Percentiles rank a stretch among this genome's conserved stretches.
Conservation (phyloP, 2,329 filamentous ascomycete genomes). For the Stenocarpella maydis region DNA sequence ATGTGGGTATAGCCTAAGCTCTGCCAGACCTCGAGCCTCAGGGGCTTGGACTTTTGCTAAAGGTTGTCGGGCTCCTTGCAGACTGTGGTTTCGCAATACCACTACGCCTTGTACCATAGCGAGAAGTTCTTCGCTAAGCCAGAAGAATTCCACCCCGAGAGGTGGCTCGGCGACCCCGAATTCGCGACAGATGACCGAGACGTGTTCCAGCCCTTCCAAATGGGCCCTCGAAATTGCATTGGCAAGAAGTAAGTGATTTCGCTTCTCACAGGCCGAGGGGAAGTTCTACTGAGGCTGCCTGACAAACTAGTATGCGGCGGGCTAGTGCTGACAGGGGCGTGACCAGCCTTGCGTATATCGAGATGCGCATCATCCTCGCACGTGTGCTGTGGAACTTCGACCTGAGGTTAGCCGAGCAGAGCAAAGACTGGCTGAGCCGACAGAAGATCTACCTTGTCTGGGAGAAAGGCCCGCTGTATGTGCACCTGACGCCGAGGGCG, state of each 20-base stretch:
- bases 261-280: background rate
- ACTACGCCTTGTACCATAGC: slow-evolving; percentile 43
- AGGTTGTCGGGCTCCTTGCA: slow-evolving; percentile 28
- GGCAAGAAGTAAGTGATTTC: slow-evolving; percentile 43
- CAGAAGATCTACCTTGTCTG: slow-evolving; percentile 44
- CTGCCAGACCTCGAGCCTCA: background rate
- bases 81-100: slow-evolving; percentile 44
- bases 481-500: slow-evolving; percentile 37
- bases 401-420: slow-evolving; percentile 40
- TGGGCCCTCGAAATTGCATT: slow-evolving; percentile 45
- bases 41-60: background rate
- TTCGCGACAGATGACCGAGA: slow-evolving; percentile 33
- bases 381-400: slow-evolving; percentile 47
- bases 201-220: slow-evolving; percentile 42
- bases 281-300: background rate
- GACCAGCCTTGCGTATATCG: slow-evolving; percentile 45
- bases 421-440: slow-evolving; percentile 39
- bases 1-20: slow-evolving; percentile 9
- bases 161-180: slow-evolving; percentile 41
- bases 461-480: slow-evolving; percentile 43
- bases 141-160: slow-evolving; percentile 46
- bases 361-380: slow-evolving; percentile 48
- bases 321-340: slow-evolving; percentile 27
- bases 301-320: background rate
- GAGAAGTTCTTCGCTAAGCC: slow-evolving; percentile 45